Evolutionary conservation across 371 early-diverging fungal genomes (phyloP), one percentile per base, ranked within the genome.

Genomic region (Apophysomyces trapeziformis): DNA sequence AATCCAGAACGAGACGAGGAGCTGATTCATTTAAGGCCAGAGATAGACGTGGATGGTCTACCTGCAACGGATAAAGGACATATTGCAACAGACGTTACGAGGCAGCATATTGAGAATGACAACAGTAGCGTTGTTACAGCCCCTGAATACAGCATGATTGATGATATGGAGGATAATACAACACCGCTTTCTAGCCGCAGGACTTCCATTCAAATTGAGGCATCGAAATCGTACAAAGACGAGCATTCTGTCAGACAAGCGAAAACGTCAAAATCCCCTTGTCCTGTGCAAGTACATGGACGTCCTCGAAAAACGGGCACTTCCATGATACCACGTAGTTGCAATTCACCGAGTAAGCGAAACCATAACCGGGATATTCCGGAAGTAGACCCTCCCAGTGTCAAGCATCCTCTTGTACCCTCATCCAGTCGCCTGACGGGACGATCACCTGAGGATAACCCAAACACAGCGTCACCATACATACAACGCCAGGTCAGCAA

Each of bases 321-420:
- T 50, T 50, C 54, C 5, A n/a, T 50, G 21, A 50, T 50, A 7
- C 54, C 54, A 21, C 54, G 54, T 11, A 50, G 54, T 11, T 50
- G 16, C 21, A 16, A 50, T 8, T 21, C 16, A 16, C 21, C 54
- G 0, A 50, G 0, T 50, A 50, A 50, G 54, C n/a, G 9, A 21
- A 50, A 0, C 16, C 18, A n/a, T 21, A 6, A 18, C 21, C 54
- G 11, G 21, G 54, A 18, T n/a, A n/a, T 26, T 2, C 5, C 32
- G 21, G 9, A 4, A 7, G 7, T 11, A 7, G 21, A 50, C 54
- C 6, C 21, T 9, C 9, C 9, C 21, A 26, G 54, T 9, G 21
- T 16, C 11, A 50, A 18, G n/a, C 35, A n/a, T 5, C 21, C 9
- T 21, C 35, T 26, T 7, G 54, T 11, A n/a, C 21, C 21, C 3